Conservation (phyloP, 768 basidiomycete species). For the Boletus rubroflammeus region DNA sequence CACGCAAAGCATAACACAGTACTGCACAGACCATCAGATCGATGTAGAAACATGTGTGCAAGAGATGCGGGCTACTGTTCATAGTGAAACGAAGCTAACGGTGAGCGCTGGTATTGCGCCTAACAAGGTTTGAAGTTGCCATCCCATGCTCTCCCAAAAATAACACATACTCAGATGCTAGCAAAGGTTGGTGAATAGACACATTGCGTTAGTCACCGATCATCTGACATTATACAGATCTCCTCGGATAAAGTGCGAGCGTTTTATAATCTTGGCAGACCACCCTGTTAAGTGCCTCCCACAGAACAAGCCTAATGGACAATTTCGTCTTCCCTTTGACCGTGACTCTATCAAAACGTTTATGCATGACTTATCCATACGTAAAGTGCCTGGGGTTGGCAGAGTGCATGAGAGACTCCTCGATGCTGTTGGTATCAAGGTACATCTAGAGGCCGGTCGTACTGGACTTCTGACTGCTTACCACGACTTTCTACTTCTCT, state of each 20-base stretch:
- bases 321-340: conserved; percentile 73
- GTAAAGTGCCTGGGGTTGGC: conserved; percentile 87
- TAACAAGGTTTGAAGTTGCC: conserved; percentile 65
- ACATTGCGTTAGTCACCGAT: not conserved
- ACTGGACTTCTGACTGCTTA: not conserved
- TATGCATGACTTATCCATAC: conserved; percentile 78
- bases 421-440: conserved; percentile 85
- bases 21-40: conserved; percentile 66
- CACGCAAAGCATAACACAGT: conserved; percentile 68
- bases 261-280: not conserved
- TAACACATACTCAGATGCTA: conserved; percentile 58
- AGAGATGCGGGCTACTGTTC: conserved; percentile 70
- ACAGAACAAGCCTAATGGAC: conserved; percentile 93
- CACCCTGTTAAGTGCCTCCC: not conserved
- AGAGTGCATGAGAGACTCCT: conserved; percentile 85
- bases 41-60: conserved; percentile 71
- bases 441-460: conserved; percentile 1
- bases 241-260: conserved; percentile 79
- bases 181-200: conserved; percentile 73
- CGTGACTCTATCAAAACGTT: conserved; percentile 62
- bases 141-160: conserved; percentile 10
- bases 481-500: not conserved
- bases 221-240: conserved; percentile 47
- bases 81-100: conserved; percentile 78
- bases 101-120: conserved; percentile 95